Evolutionary conservation across 129 eudicot genomes (phyloP), one percentile per base, ranked within the genome.

Genomic region (Lactuca saligna): DNA sequence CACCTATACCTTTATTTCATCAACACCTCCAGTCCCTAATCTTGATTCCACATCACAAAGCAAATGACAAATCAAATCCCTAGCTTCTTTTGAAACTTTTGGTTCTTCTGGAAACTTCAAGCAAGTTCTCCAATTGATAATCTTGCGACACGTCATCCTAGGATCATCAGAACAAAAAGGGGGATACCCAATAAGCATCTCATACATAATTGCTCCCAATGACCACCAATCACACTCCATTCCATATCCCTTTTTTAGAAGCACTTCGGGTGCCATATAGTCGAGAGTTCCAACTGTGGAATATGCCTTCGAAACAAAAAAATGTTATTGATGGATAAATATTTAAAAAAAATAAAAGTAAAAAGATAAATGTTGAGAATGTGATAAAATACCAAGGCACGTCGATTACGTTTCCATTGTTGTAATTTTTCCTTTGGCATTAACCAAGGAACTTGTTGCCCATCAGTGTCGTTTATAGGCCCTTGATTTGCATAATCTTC

Each of bases 161-260:
- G 97, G 95, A 83, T 90, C 97, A 59, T 90, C 97, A 33, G 97
- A 90, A 67, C 97, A 90, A 79, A 87, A 87, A 49, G 97, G 97
- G 70, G 97, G 97, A 83, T 87, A 90, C 37, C 97, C 97, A 16
- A 90, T 84, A 71, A 90, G 95, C 97, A 90, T 90, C 75, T 90
- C 97, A 65, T 90, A 90, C 95, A 90, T 72, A 65, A 90, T 90
- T 64, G 95, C 91, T 25, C 97, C 95, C 57, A 90, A 70, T 57
- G 97, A 90, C 97, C 97, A 90, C 97, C 95, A 87, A 68, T 90
- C 97, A 66, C 97, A 90, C 81, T 90, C 95, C 88, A 87, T 83
- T 66, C 97, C 95, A 49, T 90, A 90, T 54, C 97, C 97, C 55
- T 90, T 90, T 65, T 90, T 90, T 57, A 90, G 73, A 55, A 90